phyloP scores from a whole-genome alignment of 768 basidiomycete species.

The Harrya chromipes region DNA sequence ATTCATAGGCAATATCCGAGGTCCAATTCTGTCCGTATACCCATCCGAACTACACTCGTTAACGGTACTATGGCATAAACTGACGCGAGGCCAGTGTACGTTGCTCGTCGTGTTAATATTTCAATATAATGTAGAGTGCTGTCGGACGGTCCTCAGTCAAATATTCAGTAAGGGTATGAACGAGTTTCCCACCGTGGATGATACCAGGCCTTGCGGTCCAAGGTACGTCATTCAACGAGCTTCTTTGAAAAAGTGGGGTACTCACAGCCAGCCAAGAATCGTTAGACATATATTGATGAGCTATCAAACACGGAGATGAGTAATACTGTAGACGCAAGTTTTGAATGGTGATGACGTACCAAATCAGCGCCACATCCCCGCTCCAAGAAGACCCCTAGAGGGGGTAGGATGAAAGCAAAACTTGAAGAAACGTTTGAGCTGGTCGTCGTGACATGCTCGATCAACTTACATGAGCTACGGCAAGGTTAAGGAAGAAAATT shows the following conservation, averaged over 20 bases:
- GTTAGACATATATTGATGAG: slow-evolving; percentile 78
- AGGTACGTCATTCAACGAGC: slow-evolving; percentile 9
- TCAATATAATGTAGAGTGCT: slow-evolving; percentile 82
- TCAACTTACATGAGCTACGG: slow-evolving; percentile 44
- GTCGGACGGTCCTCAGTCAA: slow-evolving; percentile 14
- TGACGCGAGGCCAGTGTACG: too few species aligned
- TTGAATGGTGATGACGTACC: slow-evolving; percentile 38
- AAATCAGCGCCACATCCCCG: slow-evolving; percentile 79
- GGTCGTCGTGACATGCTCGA: neutral
- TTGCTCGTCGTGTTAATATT: slow-evolving; percentile 43
- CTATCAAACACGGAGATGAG: slow-evolving; percentile 12
- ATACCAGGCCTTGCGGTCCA: slow-evolving; percentile 59
- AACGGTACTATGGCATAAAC: neutral
- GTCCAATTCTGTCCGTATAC: neutral
- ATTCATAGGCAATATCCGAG: slow-evolving; percentile 3
- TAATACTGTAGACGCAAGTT: neutral
- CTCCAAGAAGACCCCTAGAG: slow-evolving; percentile 86
- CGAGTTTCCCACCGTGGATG: slow-evolving; percentile 51
- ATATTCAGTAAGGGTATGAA: neutral
- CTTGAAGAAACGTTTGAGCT: slow-evolving; percentile 32
- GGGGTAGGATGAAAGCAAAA: slow-evolving; percentile 71
- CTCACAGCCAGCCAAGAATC: slow-evolving; percentile 77
- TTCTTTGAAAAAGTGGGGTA: slow-evolving; percentile 4
- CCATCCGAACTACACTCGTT: too few species aligned
- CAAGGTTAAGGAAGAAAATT: neutral